Percentiles rank a stretch among this genome's conserved stretches.
Evolutionary conservation across 805 yeast genomes (phyloP).

Genomic region (Yueomyces sinensis): DNA sequence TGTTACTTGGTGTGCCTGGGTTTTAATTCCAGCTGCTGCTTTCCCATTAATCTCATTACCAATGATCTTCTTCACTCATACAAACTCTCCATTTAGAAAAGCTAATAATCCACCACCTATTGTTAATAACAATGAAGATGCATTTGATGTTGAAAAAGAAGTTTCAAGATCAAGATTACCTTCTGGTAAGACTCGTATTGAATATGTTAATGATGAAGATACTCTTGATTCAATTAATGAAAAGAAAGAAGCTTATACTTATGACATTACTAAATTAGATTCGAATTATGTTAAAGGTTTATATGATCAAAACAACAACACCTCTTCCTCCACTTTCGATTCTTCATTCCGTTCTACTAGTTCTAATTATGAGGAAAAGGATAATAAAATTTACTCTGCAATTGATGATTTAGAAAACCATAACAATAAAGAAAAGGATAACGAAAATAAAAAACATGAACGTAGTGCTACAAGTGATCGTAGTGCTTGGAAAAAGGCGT

Average conservation of each 20-base stretch:
- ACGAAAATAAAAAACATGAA: too few relatives aligned
- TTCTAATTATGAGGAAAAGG: too few relatives aligned
- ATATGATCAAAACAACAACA: not conserved
- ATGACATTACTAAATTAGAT: not conserved
- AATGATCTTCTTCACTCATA: slow-evolving; percentile 30
- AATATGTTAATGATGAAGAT: not conserved
- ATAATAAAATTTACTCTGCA: too few relatives aligned
- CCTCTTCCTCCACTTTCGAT: too few relatives aligned
- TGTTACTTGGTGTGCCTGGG: slow-evolving; percentile 62
- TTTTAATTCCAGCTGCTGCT: slow-evolving; percentile 53
- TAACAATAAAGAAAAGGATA: too few relatives aligned
- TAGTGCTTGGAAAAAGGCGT: too few relatives aligned
- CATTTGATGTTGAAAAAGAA: not conserved
- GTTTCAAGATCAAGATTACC: not conserved
- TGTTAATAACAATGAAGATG: slow-evolving; percentile 7
- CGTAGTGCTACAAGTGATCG: too few relatives aligned
- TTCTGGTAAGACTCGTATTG: not conserved
- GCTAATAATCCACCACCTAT: slow-evolving; percentile 1
- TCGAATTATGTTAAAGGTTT: not conserved
- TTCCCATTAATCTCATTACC: slow-evolving; percentile 40
- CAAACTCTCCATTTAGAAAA: slow-evolving; percentile 1
- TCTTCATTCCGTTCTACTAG: too few relatives aligned
- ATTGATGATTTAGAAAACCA: too few relatives aligned
- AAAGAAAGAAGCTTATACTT: not conserved
- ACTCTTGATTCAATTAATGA: not conserved